Percentiles rank a stretch among this genome's conserved stretches.
phyloP scores from a whole-genome alignment of 208 protist genomes.

The Trypanosoma vivax region DNA sequence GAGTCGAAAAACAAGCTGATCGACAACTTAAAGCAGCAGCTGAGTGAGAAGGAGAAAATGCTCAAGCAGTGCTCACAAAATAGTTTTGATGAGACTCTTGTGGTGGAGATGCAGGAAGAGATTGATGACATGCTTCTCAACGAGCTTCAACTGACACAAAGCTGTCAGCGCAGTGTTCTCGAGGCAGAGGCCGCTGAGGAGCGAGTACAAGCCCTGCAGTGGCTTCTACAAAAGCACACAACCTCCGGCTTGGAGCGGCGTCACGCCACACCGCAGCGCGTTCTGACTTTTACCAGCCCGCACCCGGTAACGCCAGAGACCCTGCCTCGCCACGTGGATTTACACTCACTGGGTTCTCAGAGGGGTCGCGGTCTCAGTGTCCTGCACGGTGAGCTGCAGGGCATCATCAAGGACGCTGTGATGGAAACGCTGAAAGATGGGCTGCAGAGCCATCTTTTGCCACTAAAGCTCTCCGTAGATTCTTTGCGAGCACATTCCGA shows the following conservation, averaged over 20 bases:
- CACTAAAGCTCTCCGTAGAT: constrained; percentile 23
- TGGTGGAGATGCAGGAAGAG: constrained; percentile 59
- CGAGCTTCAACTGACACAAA: constrained; percentile 45
- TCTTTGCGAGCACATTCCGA: constrained; percentile 16
- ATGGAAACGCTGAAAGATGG: constrained; percentile 10
- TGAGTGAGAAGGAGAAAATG: not conserved
- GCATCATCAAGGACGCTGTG: constrained; percentile 1
- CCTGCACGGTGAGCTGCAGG: not conserved
- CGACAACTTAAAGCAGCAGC: not conserved
- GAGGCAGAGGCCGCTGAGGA: constrained; percentile 21
- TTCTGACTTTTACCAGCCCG: not conserved
- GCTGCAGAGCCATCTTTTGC: constrained; percentile 13
- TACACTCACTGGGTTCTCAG: not conserved
- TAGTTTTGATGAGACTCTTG: constrained; percentile 33
- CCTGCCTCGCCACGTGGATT: not conserved
- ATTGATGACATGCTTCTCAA: constrained; percentile 55
- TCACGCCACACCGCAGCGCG: not conserved
- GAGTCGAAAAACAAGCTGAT: not conserved
- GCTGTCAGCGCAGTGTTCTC: constrained; percentile 21
- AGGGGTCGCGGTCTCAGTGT: not conserved
- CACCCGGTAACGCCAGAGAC: not conserved
- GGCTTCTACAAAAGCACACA: not conserved
- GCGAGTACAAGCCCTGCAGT: constrained; percentile 2
- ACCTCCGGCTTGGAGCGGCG: not conserved
- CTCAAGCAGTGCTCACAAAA: constrained; percentile 1